Percentiles rank a stretch among this genome's conserved stretches.
These are phyloP conservation scores for Oryza glaberrima DNA, from an alignment of 176 grass and related monocot genomes.

Conservation along the genomic window DNA sequence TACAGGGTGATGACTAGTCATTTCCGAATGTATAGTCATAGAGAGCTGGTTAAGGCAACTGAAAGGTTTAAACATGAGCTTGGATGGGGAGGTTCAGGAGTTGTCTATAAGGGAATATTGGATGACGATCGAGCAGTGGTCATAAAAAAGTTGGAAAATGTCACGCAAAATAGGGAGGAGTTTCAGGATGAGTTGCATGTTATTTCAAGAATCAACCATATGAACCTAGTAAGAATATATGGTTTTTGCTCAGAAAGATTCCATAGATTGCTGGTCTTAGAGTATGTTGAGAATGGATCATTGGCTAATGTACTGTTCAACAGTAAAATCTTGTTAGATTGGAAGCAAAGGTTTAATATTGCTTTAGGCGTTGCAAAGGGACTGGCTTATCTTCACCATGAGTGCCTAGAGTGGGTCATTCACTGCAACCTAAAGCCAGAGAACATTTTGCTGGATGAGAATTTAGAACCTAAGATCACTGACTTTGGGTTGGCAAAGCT, in stretches of 20 bases:
- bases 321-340: constrained; percentile 17
- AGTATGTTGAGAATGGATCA: constrained; percentile 49
- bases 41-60: constrained; percentile 48
- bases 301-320: constrained; percentile 43
- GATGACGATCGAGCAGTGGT: constrained; percentile 32
- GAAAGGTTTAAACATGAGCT: constrained; percentile 48
- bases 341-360: constrained; percentile 53
- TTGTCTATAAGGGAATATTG: constrained; percentile 41
- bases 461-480: too few relatives aligned
- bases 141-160: constrained; percentile 40
- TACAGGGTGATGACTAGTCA: constrained; percentile 49
- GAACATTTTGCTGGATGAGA: too few relatives aligned
- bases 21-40: constrained; percentile 53
- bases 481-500: too few relatives aligned
- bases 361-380: constrained; percentile 53
- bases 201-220: constrained; percentile 53
- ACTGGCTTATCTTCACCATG: constrained; percentile 60
- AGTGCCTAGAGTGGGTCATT: neutral
- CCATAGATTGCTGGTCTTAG: constrained; percentile 50
- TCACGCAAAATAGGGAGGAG: constrained; percentile 39
- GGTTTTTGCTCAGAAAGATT: constrained; percentile 55
- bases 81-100: constrained; percentile 49
- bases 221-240: constrained; percentile 57
- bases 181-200: constrained; percentile 51
- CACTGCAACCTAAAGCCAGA: too few relatives aligned